Conservation (phyloP, 176 grass and related monocot species). For the Echinochloa phyllopogon region DNA sequence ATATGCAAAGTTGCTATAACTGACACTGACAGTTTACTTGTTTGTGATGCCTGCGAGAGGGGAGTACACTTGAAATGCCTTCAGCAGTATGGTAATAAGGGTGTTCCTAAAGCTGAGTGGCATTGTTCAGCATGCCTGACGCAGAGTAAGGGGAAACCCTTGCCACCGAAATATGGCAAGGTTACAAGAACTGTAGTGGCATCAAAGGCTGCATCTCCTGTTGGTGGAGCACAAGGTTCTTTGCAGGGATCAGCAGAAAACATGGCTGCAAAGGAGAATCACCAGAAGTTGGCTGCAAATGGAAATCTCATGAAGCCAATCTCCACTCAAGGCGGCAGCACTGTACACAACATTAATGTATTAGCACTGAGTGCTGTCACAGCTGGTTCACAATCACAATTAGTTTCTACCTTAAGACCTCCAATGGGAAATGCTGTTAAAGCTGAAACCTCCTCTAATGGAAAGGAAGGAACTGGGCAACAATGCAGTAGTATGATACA, state of each 20-base stretch:
- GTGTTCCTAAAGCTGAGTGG: conserved; percentile 87
- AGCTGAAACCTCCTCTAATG: conserved; percentile 33
- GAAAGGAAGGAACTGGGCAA: conserved; percentile 39
- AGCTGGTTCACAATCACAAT: conserved; percentile 44
- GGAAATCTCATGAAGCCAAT: conserved; percentile 55
- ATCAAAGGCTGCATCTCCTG: conserved; percentile 59
- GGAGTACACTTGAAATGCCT: conserved; percentile 95
- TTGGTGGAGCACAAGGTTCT: conserved; percentile 42
- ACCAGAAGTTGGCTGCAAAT: conserved; percentile 62
- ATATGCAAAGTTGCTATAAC: conserved; percentile 77
- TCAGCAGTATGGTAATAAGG: conserved; percentile 81
- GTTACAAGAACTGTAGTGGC: conserved; percentile 78
- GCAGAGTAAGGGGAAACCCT: conserved; percentile 81
- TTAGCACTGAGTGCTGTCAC: conserved; percentile 41
- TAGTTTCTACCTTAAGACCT: conserved; percentile 23
- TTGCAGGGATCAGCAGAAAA: conserved; percentile 51
- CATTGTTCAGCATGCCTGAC: conserved; percentile 82
- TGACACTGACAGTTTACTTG: conserved; percentile 85
- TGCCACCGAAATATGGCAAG: conserved; percentile 98
- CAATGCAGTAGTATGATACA: conserved; percentile 31
- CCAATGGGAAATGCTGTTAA: conserved; percentile 42
- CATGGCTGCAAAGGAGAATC: conserved; percentile 48
- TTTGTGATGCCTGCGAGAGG: conserved; percentile 98
- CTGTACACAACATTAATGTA: conserved; percentile 38
- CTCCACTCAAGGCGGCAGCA: conserved; percentile 32